A percentile compares a stretch with the other conserved stretches of the same genome.
phyloP scores from a whole-genome alignment of 208 protist genomes.

The Crithidia bombi region DNA sequence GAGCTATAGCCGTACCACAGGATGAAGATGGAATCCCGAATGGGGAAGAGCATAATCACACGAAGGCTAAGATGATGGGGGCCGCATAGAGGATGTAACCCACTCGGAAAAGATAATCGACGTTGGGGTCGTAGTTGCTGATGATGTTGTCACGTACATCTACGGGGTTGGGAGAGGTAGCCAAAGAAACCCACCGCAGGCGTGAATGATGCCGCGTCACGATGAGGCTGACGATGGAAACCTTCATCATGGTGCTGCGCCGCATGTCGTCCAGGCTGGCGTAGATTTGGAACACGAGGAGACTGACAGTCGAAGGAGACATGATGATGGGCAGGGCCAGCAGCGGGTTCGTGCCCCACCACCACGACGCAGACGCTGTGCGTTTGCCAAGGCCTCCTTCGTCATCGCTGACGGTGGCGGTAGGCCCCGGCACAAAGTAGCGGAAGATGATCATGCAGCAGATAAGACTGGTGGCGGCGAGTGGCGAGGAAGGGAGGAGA shows the following conservation, averaged over 20 bases:
- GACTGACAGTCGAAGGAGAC: conserved; percentile 87
- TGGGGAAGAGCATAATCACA: conserved; percentile 74
- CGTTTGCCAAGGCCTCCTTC: conserved; percentile 16
- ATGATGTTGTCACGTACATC: conserved; percentile 78
- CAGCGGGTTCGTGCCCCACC: conserved; percentile 48
- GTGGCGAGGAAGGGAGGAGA: conserved; percentile 72
- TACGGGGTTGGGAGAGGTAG: conserved; percentile 61
- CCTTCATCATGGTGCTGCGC: conserved; percentile 62
- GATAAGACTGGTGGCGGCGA: conserved; percentile 61
- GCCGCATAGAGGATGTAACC: conserved; percentile 66
- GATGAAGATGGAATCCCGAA: conserved; percentile 81
- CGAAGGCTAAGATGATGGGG: conserved; percentile 69
- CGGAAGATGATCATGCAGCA: conserved; percentile 66
- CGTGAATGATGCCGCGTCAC: conserved; percentile 61
- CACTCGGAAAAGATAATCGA: conserved; percentile 59
- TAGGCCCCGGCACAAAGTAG: conserved; percentile 57
- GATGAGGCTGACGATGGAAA: conserved; percentile 56
- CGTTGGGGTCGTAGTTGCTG: conserved; percentile 77
- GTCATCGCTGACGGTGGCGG: conserved; percentile 21
- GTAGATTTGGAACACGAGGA: conserved; percentile 83
- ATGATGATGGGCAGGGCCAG: conserved; percentile 78
- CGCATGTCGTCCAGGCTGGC: conserved; percentile 58
- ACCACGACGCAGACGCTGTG: conserved; percentile 36
- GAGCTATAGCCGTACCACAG: conserved; percentile 78
- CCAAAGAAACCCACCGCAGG: conserved; percentile 75